Evolutionary conservation across 2,329 filamentous ascomycete genomes (phyloP), one percentile per base, ranked within the genome.

Genomic region (Nemania sp.): DNA sequence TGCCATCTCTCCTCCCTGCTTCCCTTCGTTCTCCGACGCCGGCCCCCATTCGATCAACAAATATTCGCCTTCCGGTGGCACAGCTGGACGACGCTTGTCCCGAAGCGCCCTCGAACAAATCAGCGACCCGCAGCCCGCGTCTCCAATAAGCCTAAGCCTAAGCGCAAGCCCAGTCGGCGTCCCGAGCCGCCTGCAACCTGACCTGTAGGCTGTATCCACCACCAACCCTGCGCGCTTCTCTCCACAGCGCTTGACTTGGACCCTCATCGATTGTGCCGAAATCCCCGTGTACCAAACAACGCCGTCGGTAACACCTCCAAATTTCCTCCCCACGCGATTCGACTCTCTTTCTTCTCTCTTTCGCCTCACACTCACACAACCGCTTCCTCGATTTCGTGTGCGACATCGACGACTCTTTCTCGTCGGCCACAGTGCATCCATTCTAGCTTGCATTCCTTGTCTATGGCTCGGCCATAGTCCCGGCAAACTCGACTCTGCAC

Each of bases 261-360:
- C 76, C 75, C 3, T 29, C 73, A 76, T 76, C 75, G 74, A 73
- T 68, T 68, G 69, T 71, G 69, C 69, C 75, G 74, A 76, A 76
- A 76, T 73, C 66, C 55, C 59, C 60, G 65, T 62, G 57, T 67
- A 62, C 65, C 61, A 61, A 64, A 12, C 56, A 63, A 59, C 18
- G 60, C 37, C 17, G 12, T 35, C 17, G 2, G 25, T 29, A 29
- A 29, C 7, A 29, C 25, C 25, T 7, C 25, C 4, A 29, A 29
- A 29, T 29, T 29, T 29, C 57, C 25, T 43, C 39, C n/a, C n/a
- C n/a, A n/a, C n/a, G n/a, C n/a, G n/a, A n/a, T n/a, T n/a, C n/a
- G n/a, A n/a, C n/a, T n/a, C n/a, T n/a, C n/a, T n/a, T n/a, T n/a
- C n/a, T n/a, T n/a, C n/a, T n/a, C n/a, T n/a, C n/a, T n/a, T n/a